Base-by-base conservation (phyloP, 176 grass and related monocot genomes). In the Puya raimondii region DNA sequence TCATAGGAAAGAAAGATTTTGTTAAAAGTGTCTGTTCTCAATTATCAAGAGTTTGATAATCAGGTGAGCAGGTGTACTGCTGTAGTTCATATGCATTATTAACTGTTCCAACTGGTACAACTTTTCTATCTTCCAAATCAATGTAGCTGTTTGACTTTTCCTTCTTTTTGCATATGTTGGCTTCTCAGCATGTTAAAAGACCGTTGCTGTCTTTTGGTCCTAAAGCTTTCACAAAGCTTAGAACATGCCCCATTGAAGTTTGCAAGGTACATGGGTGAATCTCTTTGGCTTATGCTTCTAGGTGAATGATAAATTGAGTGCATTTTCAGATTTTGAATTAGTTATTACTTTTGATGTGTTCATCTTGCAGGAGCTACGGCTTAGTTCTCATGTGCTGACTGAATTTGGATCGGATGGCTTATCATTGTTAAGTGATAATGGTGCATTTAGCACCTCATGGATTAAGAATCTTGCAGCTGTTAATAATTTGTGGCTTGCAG, bases 391-490 rank as follows among this genome's bases (percentile, higher is more conserved):
- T 49, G 84, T 92, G 47, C 63, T 97, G 75, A 90, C 81, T 64
- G 89, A 97, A 57, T 97, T 97, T 54, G 89, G 94, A 54, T 48
- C 72, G 65, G 94, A 88, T 86, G 85, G 64, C 12, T 75, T 92
- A 72, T 83, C 80, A 71, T 67, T 68, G 66, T 77, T 81, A 79
- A 92, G 72, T 76, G 94, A 97, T 71, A 97, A 84, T 78, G 89
- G 94, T 80, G 77, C 84, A 74, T 97, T 97, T 83, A 97, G 94
- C 72, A 97, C 84, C 64, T 86, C 94, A 12, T 97, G 94, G 94
- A 84, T 93, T 73, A 93, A 80, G 66, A 93, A 86, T 73, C 77
- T 97, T 52, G 64, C 71, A 1, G 20, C 72, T 77, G 73, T 56
- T 78, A 84, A 58, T 67, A 82, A 68, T 66, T 76, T 78, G 23